Evolutionary conservation across 352 stramenopile species (phyloP), one percentile per base, ranked within the genome.

Genomic region (Globisporangium spinosum): DNA sequence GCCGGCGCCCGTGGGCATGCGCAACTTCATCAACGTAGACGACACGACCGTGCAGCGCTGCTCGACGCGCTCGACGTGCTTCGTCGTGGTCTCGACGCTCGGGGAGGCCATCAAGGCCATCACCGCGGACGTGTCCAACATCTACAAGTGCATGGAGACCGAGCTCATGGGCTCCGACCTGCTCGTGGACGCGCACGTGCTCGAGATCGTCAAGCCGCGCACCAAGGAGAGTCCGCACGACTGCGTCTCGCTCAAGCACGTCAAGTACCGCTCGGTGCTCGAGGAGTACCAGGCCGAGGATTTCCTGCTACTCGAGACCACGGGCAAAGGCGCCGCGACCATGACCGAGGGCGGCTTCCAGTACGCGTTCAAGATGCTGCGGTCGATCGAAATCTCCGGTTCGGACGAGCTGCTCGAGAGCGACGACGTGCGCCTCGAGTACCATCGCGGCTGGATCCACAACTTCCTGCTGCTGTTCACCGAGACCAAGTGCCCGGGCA

Each of bases 161-260:
- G 80, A 88, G 32, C 66, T 91, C 58, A 75, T 86, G 38, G 78
- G 80, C 7, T 71, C 77, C 0, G 78, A 88, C 29, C 54, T 89
- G 40, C 72, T 94, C 10, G 76, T 90, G 29, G 83, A 91, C 64
- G 86, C 82, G 5, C 68, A 83, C 25, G 84, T 94, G 20, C 72
- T 94, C 27, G 83, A 93, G 65, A 88, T 81, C 47, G 72, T 94
- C 29, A 74, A 85, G 20, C 75, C 77, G 51, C 73, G 86, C 13
- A 89, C 86, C 17, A 89, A 91, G 64, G 76, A 89, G 67, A 80
- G 68, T 1, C 82, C 82, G 25, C 83, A 94, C 70, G 79, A 87
- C 53, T 94, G 88, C 72, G 74, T 94, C 23, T 77, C 81, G 2
- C 75, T 92, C 69, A 94, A 94, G 72, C 83, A 91, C 65, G 80